phyloP scores from a whole-genome alignment of 805 yeast species.

The Pichia deserticola region DNA sequence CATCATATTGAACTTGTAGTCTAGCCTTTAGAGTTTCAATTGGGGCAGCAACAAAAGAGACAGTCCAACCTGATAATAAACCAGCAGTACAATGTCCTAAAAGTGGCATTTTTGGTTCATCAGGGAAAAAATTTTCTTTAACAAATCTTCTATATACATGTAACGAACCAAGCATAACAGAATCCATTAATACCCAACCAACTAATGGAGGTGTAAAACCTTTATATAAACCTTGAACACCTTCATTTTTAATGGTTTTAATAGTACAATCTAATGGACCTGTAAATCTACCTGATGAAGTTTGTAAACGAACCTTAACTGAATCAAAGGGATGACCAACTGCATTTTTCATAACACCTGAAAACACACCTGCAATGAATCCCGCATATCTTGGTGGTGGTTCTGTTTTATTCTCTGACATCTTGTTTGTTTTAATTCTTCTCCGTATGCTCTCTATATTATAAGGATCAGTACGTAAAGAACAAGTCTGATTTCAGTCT shows the following conservation, averaged over 20 bases:
- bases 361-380: conserved; percentile 81
- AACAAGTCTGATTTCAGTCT: too few relatives aligned
- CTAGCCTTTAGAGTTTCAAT: conserved; percentile 85
- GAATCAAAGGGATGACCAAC: conserved; percentile 95
- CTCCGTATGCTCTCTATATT: neutral
- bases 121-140: conserved; percentile 54
- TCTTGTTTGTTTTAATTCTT: neutral
- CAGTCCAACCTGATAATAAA: conserved; percentile 86
- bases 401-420: conserved; percentile 13
- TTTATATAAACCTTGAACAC: conserved; percentile 70
- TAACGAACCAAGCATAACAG: conserved; percentile 81
- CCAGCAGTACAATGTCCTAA: conserved; percentile 70
- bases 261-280: conserved; percentile 79
- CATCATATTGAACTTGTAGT: conserved; percentile 84
- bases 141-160: conserved; percentile 67
- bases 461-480: neutral
- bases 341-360: conserved; percentile 79
- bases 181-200: conserved; percentile 93
- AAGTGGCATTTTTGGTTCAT: conserved; percentile 60
- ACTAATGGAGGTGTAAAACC: conserved; percentile 91
- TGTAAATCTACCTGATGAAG: conserved; percentile 54
- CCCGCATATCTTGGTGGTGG: conserved; percentile 56
- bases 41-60: conserved; percentile 92
- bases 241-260: conserved; percentile 69
- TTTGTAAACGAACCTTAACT: conserved; percentile 78